Conservation (phyloP, 2,329 filamentous ascomycete species). For the Sphaerulina populicola region DNA sequence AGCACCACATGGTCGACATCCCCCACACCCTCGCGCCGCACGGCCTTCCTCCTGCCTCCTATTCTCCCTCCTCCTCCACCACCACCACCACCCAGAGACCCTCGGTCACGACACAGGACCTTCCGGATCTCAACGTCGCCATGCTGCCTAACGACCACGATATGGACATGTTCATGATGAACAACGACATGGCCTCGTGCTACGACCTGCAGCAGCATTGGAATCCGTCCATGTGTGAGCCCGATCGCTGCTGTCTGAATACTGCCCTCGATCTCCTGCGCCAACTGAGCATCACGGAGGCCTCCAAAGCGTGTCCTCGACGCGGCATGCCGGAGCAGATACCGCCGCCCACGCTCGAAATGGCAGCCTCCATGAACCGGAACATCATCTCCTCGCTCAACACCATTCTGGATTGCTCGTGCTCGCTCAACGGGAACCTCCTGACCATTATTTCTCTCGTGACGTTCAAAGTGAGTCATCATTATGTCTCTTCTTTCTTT, state of each 20-base stretch:
- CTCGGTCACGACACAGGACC: not conserved
- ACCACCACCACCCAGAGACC: not conserved
- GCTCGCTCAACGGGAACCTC: constrained; percentile 3
- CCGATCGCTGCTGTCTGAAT: constrained; percentile 2
- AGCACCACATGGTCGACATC: not conserved
- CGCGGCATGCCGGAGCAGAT: constrained; percentile 4
- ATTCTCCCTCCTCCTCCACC: not conserved
- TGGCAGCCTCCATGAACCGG: constrained; percentile 2
- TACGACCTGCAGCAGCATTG: not conserved
- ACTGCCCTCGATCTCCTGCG: constrained; percentile 2
- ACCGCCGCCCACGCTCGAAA: constrained; percentile 4
- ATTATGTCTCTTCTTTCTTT: not conserved
- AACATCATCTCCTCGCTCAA: constrained; percentile 1
- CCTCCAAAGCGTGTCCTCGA: constrained; percentile 1
- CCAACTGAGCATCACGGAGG: constrained; percentile 1
- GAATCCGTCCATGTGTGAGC: not conserved
- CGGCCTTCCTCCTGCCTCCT: not conserved
- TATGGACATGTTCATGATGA: constrained; percentile 3
- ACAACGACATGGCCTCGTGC: not conserved
- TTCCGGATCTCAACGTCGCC: not conserved
- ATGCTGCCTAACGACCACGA: constrained; percentile 1
- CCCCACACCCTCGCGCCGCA: not conserved
- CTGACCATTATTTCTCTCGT: constrained; percentile 7
- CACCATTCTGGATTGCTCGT: constrained; percentile 1
- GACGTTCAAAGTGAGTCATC: constrained; percentile 1